phyloP scores from a whole-genome alignment of 495 filamentous ascomycete genomes.

The Melanomma pulvis-pyrius region DNA sequence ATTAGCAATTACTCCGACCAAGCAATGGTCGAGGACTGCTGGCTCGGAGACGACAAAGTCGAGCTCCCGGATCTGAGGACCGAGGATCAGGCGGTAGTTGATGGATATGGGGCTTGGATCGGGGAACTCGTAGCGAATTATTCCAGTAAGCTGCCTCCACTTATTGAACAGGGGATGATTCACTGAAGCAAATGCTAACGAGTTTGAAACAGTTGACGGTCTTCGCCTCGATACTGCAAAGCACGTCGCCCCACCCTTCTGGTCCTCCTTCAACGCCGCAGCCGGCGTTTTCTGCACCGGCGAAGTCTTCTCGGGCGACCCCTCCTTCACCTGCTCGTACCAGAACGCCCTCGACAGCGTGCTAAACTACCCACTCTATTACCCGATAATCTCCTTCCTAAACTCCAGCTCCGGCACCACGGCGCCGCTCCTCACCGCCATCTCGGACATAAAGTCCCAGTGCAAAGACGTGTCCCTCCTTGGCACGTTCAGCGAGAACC shows the following conservation, averaged over 20 bases:
- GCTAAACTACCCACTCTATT: slow-evolving; percentile 71
- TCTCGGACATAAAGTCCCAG: slow-evolving; percentile 42
- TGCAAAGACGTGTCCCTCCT: slow-evolving; percentile 67
- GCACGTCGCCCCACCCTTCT: slow-evolving; percentile 73
- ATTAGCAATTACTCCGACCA: slow-evolving; percentile 65
- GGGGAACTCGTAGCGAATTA: slow-evolving; percentile 65
- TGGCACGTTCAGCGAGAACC: slow-evolving; percentile 79
- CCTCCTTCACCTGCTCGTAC: slow-evolving; percentile 64
- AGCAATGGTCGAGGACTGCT: slow-evolving; percentile 54
- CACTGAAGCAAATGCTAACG: slow-evolving; percentile 1
- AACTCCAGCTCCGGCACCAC: slow-evolving; percentile 36
- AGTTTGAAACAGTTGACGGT: slow-evolving; percentile 57
- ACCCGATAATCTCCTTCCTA: slow-evolving; percentile 64
- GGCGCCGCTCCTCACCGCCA: slow-evolving; percentile 27
- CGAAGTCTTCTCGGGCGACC: slow-evolving; percentile 68
- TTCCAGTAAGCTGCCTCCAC: slow-evolving; percentile 45
- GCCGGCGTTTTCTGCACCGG: slow-evolving; percentile 73
- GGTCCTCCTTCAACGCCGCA: slow-evolving; percentile 62
- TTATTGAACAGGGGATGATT: background rate
- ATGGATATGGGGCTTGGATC: slow-evolving; percentile 69
- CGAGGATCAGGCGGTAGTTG: slow-evolving; percentile 57
- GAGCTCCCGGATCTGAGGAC: slow-evolving; percentile 73
- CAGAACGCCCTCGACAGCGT: slow-evolving; percentile 65
- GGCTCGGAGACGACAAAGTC: slow-evolving; percentile 66
- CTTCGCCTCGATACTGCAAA: slow-evolving; percentile 76